These are phyloP conservation scores for Mycena sanguinolenta DNA, from an alignment of 768 basidiomycete genomes.

Conservation along the genomic window DNA sequence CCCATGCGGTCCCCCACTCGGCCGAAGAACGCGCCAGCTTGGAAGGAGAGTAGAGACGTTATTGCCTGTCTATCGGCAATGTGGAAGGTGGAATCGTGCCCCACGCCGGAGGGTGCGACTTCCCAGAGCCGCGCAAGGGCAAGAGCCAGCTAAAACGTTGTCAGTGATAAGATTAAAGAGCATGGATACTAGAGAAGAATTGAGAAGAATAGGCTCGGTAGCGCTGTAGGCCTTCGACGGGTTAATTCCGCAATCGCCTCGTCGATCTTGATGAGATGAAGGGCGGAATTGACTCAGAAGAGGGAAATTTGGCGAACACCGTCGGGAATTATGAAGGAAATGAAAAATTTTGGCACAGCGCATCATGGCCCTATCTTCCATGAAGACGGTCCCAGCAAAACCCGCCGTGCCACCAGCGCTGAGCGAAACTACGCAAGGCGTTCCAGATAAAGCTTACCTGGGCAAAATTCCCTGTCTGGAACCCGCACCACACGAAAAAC, in stretches of 20 bases:
- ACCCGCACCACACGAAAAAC: conserved; percentile 89
- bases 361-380: too few species aligned
- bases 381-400: too few species aligned
- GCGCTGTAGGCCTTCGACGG: too few species aligned
- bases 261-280: too few species aligned
- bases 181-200: background rate
- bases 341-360: too few species aligned
- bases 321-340: too few species aligned
- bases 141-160: conserved; percentile 69
- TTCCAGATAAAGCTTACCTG: conserved; percentile 58
- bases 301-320: too few species aligned
- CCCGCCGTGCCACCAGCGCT: too few species aligned
- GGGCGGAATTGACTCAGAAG: too few species aligned
- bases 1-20: conserved; percentile 90
- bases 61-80: conserved; percentile 88
- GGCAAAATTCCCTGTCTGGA: conserved; percentile 84
- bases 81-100: conserved; percentile 74
- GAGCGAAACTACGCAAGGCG: background rate
- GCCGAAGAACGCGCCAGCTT: conserved; percentile 81
- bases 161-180: conserved; percentile 12
- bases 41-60: conserved; percentile 83
- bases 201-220: background rate
- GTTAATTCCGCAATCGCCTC: too few species aligned
- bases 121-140: conserved; percentile 88
- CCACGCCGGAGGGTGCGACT: conserved; percentile 52